Evolutionary conservation across 1,139 yeast genomes (phyloP).

Genomic region (Blastobotrys serpentis): DNA sequence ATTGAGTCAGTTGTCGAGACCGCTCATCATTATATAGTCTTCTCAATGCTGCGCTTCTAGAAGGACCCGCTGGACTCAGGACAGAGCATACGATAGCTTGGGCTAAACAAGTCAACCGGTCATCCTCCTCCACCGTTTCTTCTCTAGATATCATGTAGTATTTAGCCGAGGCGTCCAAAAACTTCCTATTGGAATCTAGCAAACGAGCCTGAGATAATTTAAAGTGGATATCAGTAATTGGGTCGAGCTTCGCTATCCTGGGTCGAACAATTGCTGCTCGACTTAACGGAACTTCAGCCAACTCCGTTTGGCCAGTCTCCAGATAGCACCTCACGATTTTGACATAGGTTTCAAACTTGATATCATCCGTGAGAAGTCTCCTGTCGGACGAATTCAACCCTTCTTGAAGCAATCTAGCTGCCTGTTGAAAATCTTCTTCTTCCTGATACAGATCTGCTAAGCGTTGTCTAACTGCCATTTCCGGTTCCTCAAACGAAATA

Average conservation of each 20-base stretch:
- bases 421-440: constrained; percentile 28
- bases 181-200: constrained; percentile 35
- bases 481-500: constrained; percentile 34
- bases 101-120: constrained; percentile 33
- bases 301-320: constrained; percentile 37
- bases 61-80: constrained; percentile 41
- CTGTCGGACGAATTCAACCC: constrained; percentile 30
- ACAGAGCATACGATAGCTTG: constrained; percentile 37
- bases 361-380: constrained; percentile 29
- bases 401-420: constrained; percentile 34
- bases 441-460: constrained; percentile 33
- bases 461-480: constrained; percentile 29
- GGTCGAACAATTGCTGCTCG: constrained; percentile 35
- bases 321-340: constrained; percentile 35
- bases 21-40: constrained; percentile 37
- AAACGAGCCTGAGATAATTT: constrained; percentile 38
- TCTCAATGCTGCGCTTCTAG: constrained; percentile 35
- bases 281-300: constrained; percentile 35
- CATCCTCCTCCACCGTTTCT: constrained; percentile 32
- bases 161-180: constrained; percentile 37
- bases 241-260: constrained; percentile 20
- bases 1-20: constrained; percentile 27
- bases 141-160: constrained; percentile 37
- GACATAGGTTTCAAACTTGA: constrained; percentile 33
- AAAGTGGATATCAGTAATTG: constrained; percentile 31